A percentile compares a stretch with the other conserved stretches of the same genome.
These are phyloP conservation scores for Funneliformis geosporum DNA, from an alignment of 192 early-diverging fungal genomes.

Conservation along the genomic window DNA sequence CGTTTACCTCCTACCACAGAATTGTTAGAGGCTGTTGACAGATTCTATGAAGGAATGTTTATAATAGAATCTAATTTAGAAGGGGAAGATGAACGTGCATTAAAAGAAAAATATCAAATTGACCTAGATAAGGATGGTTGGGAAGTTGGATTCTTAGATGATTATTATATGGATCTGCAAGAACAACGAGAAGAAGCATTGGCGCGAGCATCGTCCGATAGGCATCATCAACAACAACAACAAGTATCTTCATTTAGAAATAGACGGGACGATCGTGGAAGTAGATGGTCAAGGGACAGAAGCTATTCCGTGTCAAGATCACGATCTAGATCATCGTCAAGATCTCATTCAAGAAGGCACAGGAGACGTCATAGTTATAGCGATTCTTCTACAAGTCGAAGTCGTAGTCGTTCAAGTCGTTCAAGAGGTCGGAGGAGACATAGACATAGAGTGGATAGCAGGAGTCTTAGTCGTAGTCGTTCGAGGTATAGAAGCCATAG, in stretches of 20 bases:
- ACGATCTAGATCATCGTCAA: slow-evolving; percentile 5
- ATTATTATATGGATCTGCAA: slow-evolving; percentile 29
- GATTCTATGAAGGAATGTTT: slow-evolving; percentile 33
- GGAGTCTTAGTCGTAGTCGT: slow-evolving; percentile 2
- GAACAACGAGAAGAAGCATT: slow-evolving; percentile 7
- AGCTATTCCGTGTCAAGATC: slow-evolving; percentile 27
- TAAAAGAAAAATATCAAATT: not conserved
- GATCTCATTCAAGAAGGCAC: slow-evolving; percentile 7
- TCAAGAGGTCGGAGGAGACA: slow-evolving; percentile 11
- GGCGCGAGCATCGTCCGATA: slow-evolving; percentile 13
- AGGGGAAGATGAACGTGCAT: slow-evolving; percentile 15
- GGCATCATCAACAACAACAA: not conserved
- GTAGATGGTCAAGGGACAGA: slow-evolving; percentile 24
- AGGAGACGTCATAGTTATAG: slow-evolving; percentile 27
- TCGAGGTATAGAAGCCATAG: slow-evolving; percentile 27
- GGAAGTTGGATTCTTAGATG: slow-evolving; percentile 30
- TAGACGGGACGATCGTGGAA: slow-evolving; percentile 18
- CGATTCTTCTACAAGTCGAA: slow-evolving; percentile 22
- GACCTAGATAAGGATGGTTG: slow-evolving; percentile 31
- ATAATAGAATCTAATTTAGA: slow-evolving; percentile 8
- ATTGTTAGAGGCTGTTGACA: slow-evolving; percentile 28
- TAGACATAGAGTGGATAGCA: slow-evolving; percentile 14
- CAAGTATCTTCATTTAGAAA: not conserved
- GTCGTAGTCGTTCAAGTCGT: slow-evolving; percentile 17
- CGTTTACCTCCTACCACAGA: slow-evolving; percentile 29